Conservation (phyloP, 768 basidiomycete species). For the Cystofilobasidium capitatum region DNA sequence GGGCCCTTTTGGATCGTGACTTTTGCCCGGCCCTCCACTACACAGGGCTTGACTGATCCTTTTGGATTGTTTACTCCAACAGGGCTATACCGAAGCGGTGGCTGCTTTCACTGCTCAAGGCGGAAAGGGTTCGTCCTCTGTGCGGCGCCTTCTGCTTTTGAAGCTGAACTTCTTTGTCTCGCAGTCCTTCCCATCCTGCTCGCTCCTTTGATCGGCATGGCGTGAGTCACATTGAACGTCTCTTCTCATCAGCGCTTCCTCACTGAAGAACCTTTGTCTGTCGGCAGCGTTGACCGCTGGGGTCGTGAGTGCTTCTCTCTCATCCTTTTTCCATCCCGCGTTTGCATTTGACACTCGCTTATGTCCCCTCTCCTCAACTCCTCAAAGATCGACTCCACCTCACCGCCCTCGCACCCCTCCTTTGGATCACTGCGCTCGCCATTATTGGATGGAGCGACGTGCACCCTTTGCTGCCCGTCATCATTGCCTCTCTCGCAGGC, state of each 20-base stretch:
- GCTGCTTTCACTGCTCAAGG: slow-evolving; percentile 1
- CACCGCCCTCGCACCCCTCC: slow-evolving; percentile 18
- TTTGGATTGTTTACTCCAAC: too few relatives aligned
- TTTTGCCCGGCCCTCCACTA: too few relatives aligned
- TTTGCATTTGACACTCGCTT: not conserved
- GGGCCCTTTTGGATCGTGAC: too few relatives aligned
- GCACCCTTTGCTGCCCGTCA: slow-evolving; percentile 19
- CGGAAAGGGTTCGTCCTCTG: not conserved
- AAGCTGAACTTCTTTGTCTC: not conserved
- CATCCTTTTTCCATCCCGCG: not conserved
- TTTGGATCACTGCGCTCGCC: slow-evolving; percentile 25
- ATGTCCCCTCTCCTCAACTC: slow-evolving; percentile 8
- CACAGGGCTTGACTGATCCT: too few relatives aligned
- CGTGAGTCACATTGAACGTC: not conserved
- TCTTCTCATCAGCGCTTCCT: not conserved
- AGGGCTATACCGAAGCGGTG: not conserved
- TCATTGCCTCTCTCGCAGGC: slow-evolving; percentile 22
- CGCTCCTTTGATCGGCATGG: slow-evolving; percentile 17
- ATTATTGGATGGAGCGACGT: slow-evolving; percentile 11
- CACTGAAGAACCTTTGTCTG: too few relatives aligned
- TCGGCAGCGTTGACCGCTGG: not conserved
- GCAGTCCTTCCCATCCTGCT: slow-evolving; percentile 14
- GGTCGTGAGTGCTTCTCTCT: not conserved
- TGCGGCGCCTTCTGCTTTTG: too few relatives aligned
- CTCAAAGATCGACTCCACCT: slow-evolving; percentile 23